Percentiles rank a stretch among this genome's conserved stretches.
Conservation (phyloP, 495 filamentous ascomycete species). For the Penicillium paxilli region DNA sequence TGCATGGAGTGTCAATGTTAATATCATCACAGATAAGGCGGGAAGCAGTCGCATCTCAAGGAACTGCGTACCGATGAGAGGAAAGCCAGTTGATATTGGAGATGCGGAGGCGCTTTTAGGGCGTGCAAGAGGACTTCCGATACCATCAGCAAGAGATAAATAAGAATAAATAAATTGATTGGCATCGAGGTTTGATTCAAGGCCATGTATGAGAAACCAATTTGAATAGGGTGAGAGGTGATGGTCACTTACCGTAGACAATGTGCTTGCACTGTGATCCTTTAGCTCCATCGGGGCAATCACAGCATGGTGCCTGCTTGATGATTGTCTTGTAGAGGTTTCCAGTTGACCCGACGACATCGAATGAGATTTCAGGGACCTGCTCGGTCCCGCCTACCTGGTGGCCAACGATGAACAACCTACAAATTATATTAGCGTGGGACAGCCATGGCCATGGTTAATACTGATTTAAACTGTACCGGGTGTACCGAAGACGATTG, state of each 20-base stretch:
- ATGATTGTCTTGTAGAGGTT: conserved; percentile 70
- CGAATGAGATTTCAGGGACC: conserved; percentile 54
- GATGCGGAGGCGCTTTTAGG: conserved; percentile 59
- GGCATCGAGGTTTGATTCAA: too few species aligned
- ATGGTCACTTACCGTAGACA: conserved; percentile 56
- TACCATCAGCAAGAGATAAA: conserved; percentile 16
- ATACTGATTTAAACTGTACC: neutral
- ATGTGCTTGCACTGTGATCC: conserved; percentile 80
- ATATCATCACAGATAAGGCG: neutral
- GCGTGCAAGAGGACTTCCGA: conserved; percentile 61
- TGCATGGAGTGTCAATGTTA: conserved; percentile 11
- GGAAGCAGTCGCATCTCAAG: neutral
- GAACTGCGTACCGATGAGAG: conserved; percentile 48
- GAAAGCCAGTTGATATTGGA: conserved; percentile 76
- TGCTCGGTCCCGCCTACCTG: conserved; percentile 39
- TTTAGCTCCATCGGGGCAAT: conserved; percentile 61
- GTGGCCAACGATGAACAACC: conserved; percentile 60
- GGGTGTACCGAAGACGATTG: neutral
- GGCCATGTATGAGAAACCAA: neutral
- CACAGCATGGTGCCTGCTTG: conserved; percentile 58
- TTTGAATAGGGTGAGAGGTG: neutral
- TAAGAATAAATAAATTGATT: neutral
- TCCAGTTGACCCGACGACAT: conserved; percentile 72
- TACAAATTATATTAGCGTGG: conserved; percentile 11
- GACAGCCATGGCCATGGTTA: neutral